Percentiles rank a stretch among this genome's conserved stretches.
These are phyloP conservation scores for Pogostemon cablin DNA, from an alignment of 257 asterid genomes.

Conservation along the genomic window DNA sequence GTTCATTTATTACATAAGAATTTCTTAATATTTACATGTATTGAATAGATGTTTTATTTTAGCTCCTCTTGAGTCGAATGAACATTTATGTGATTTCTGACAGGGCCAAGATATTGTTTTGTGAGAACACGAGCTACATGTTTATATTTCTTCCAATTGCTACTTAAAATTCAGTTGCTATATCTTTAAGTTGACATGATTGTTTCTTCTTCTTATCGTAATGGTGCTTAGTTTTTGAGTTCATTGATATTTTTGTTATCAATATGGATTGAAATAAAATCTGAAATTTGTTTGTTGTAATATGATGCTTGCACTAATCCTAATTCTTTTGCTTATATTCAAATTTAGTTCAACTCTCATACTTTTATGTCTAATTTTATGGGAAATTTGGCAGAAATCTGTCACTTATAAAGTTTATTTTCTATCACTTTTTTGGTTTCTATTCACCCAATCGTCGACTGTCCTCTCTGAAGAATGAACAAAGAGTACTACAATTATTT, in stretches of 20 bases:
- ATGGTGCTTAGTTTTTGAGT: not conserved
- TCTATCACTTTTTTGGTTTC: no score
- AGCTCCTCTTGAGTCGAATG: not conserved
- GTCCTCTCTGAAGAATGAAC: no score
- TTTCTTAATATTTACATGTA: not conserved
- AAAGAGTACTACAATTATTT: no score
- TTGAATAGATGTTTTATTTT: not conserved
- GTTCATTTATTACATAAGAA: no score
- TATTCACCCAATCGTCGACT: no score
- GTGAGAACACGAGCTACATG: slow-evolving; percentile 77
- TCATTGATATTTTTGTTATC: not conserved
- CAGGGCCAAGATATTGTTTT: slow-evolving; percentile 92
- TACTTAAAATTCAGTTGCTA: slow-evolving; percentile 95
- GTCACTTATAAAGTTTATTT: no score
- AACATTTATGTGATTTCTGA: slow-evolving; percentile 29
- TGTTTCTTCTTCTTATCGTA: slow-evolving; percentile 23
- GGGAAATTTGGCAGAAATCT: no score
- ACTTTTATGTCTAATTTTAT: no score
- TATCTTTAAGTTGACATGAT: slow-evolving; percentile 80
- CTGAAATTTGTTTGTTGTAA: slow-evolving; percentile 4
- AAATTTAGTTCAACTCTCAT: no score
- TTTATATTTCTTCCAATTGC: slow-evolving; percentile 97
- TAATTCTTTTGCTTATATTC: no score
- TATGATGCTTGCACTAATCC: slow-evolving; percentile 3
- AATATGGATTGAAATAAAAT: not conserved